Evolutionary conservation across 805 yeast genomes (phyloP).

Genomic region (Myxozyma melibiosi): DNA sequence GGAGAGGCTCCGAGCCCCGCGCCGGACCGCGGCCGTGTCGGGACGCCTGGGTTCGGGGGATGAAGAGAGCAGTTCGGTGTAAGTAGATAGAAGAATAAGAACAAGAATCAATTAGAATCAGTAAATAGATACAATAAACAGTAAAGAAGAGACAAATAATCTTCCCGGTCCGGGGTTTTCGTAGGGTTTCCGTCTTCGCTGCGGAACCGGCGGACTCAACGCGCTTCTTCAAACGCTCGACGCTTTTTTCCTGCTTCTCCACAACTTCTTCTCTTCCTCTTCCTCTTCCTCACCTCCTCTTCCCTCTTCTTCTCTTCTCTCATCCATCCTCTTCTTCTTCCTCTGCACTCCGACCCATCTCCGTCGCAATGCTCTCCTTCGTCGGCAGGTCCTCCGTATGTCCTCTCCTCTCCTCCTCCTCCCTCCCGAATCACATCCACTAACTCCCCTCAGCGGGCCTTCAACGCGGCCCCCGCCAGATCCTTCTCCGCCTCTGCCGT

Average conservation of each 20-base stretch:
- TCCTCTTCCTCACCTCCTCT: background rate
- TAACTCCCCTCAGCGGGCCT: background rate
- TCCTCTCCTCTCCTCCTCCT: background rate
- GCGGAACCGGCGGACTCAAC: no score
- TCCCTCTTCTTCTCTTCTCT: background rate
- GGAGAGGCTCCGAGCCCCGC: conserved; percentile 1
- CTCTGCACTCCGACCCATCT: background rate
- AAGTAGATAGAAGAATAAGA: no score
- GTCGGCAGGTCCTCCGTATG: conserved; percentile 22
- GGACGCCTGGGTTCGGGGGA: background rate
- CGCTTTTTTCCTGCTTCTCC: conserved; percentile 6
- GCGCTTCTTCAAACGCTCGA: background rate
- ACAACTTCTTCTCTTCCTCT: background rate
- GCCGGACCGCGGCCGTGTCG: conserved; percentile 8
- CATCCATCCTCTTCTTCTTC: background rate
- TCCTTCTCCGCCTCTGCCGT: conserved; percentile 40
- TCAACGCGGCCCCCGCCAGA: conserved; percentile 4
- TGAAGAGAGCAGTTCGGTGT: background rate
- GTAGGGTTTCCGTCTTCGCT: background rate
- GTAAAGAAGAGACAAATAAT: no score
- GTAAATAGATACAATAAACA: no score
- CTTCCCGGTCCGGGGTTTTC: no score
- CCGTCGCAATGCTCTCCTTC: conserved; percentile 19
- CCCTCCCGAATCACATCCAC: background rate
- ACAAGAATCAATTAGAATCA: no score